Conservation (phyloP, 2,329 filamentous ascomycete species). For the Graphilbum sp. region DNA sequence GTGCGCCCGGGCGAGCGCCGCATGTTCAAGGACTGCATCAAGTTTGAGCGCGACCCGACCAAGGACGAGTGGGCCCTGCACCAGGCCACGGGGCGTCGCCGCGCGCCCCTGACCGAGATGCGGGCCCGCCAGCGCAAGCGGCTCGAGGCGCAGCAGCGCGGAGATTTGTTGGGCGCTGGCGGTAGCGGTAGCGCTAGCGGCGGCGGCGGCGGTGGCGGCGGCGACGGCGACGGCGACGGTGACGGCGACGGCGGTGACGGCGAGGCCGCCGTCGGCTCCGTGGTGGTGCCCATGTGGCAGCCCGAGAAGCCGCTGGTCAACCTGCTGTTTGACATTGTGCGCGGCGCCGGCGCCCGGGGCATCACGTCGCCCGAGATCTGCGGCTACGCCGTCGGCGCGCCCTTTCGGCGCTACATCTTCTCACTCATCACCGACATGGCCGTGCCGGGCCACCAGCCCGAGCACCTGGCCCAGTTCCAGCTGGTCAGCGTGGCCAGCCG, state of each 20-base stretch:
- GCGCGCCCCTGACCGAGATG: conserved; percentile 6
- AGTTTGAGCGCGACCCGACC: conserved; percentile 38
- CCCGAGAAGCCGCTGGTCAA: conserved; percentile 19
- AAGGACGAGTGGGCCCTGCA: conserved; percentile 39
- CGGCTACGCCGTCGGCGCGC: conserved; percentile 18
- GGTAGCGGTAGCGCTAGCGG: not conserved
- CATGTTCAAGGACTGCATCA: conserved; percentile 45
- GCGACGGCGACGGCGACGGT: conserved; percentile 4
- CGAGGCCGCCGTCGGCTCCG: conserved; percentile 5
- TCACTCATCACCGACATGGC: conserved; percentile 16
- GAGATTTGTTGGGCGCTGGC: too few species aligned
- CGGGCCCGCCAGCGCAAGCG: conserved; percentile 5
- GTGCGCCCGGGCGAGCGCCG: conserved; percentile 29
- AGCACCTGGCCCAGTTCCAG: conserved; percentile 22
- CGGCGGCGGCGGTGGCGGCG: conserved; percentile 1
- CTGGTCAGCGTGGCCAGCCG: conserved; percentile 21
- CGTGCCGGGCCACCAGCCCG: conserved; percentile 20
- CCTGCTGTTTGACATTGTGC: conserved; percentile 19
- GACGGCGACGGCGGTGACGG: conserved; percentile 4
- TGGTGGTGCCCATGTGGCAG: conserved; percentile 11
- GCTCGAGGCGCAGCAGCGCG: too few species aligned
- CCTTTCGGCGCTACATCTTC: conserved; percentile 20
- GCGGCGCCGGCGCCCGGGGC: conserved; percentile 15
- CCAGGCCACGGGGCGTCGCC: conserved; percentile 30
- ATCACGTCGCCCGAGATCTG: conserved; percentile 20